Base-by-base conservation (phyloP, 2,329 filamentous ascomycete genomes). In the Penicillium fuscoglaucum region DNA sequence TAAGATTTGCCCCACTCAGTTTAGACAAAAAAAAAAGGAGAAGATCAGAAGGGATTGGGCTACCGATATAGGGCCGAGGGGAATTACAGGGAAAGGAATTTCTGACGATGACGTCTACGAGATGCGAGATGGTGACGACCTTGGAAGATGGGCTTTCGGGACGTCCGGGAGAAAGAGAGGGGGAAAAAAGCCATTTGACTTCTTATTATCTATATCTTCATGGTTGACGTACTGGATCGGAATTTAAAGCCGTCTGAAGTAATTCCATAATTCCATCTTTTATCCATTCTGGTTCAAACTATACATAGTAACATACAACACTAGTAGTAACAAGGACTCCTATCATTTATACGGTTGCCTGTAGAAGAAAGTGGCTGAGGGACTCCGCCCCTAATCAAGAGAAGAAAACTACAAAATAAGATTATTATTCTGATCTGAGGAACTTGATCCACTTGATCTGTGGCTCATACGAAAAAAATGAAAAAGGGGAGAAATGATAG, bases 61-160 rank as follows among this genome's bases (percentile, higher is more conserved):
- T 37, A 21, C 21, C 57, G 60, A 61, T 58, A 50, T 33, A 51
- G 46, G 58, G 41, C 40, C 35, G 21, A 35, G 29, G 51, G 51
- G 51, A 43, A 44, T 43, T 47, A 29, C 47, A 54, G 37, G 28
- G 26, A 7, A n/a, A 35, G 55, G 46, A 54, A 26, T 35, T 60
- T 53, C 50, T 56, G 40, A 49, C 47, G 55, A 75, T 75, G 72
- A 75, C 72, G 72, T 74, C 72, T 71, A 72, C 70, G 54, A 50
- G 43, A 56, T 47, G 31, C 21, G 29, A 52, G 45, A 47, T 53
- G 51, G 51, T 53, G 51, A 53, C 45, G 46, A 41, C 43, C 43
- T 45, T 45, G 41, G 39, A 33, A 52, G 57, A 51, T 45, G 24
- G 39, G 15, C 28, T 57, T 57, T 61, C 61, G 63, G 63, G 61